phyloP scores from a whole-genome alignment of 1,284 basidiomycete genomes.

The Rhodotorula sp. region DNA sequence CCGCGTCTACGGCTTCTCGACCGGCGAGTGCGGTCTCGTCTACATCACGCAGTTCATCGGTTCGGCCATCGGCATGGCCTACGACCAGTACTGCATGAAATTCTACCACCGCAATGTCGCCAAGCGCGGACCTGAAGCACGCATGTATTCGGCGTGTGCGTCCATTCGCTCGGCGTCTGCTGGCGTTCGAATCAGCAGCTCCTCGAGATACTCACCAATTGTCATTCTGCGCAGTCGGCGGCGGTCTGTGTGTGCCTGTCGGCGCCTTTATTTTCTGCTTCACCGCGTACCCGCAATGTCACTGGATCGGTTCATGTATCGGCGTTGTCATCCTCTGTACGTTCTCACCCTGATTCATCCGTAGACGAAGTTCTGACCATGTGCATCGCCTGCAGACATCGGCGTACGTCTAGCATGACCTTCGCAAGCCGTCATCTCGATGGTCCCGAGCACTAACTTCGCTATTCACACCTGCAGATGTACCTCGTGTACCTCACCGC shows the following conservation, averaged over 20 bases:
- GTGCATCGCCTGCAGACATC: no score
- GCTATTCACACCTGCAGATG: conserved; percentile 8
- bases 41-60: conserved; percentile 39
- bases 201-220: not conserved
- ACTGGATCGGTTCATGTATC: conserved; percentile 44
- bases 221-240: conserved; percentile 9
- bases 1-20: conserved; percentile 28
- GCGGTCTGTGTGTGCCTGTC: conserved; percentile 16
- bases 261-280: conserved; percentile 39
- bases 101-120: conserved; percentile 53
- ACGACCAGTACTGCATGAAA: conserved; percentile 53
- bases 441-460: not conserved
- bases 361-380: no score
- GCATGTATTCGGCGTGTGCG: conserved; percentile 61
- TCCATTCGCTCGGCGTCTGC: not conserved
- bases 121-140: conserved; percentile 67
- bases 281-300: conserved; percentile 29
- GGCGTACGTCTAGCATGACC: no score
- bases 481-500: conserved; percentile 26
- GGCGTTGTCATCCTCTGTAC: conserved; percentile 47
- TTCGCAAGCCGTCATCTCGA: not conserved
- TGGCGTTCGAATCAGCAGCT: not conserved
- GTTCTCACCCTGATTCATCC: not conserved
- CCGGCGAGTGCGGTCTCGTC: conserved; percentile 35
- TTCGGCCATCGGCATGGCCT: conserved; percentile 25